Percentiles rank a stretch among this genome's conserved stretches.
phyloP scores from a whole-genome alignment of 2,329 filamentous ascomycete species.

The Aspergillus brunneoviolaceus region DNA sequence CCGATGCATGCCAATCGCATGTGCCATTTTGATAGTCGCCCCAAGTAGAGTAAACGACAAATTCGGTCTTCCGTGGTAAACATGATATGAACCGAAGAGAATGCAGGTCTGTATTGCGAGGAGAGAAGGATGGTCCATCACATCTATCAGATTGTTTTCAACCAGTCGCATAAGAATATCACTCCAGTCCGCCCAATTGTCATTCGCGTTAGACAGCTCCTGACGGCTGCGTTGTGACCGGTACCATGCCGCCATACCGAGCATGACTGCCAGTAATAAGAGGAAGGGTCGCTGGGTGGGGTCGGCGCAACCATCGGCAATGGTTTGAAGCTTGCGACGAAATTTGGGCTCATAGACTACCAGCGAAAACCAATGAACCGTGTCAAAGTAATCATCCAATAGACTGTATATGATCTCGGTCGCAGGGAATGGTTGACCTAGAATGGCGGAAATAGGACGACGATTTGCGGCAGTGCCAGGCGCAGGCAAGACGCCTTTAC shows the following conservation, averaged over 20 bases:
- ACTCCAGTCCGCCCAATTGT: conserved; percentile 19
- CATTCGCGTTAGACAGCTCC: conserved; percentile 14
- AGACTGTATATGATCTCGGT: conserved; percentile 30
- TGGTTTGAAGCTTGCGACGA: conserved; percentile 31
- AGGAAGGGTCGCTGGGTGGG: conserved; percentile 39
- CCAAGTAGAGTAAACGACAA: conserved; percentile 41
- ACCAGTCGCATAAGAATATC: conserved; percentile 23
- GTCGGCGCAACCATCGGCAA: conserved; percentile 36
- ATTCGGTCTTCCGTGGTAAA: conserved; percentile 46
- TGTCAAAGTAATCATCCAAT: conserved; percentile 43
- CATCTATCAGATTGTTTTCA: conserved; percentile 37
- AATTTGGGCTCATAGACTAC: conserved; percentile 46
- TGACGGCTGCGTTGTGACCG: conserved; percentile 23
- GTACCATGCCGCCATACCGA: conserved; percentile 44
- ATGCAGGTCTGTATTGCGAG: conserved; percentile 41
- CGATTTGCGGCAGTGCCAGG: conserved; percentile 16
- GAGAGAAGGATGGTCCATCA: conserved; percentile 44
- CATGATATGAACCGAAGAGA: conserved; percentile 42
- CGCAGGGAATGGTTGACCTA: conserved; percentile 32
- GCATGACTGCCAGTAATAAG: conserved; percentile 37
- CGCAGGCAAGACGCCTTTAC: conserved; percentile 4
- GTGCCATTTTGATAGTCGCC: conserved; percentile 39
- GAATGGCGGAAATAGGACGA: conserved; percentile 25
- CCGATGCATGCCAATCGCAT: conserved; percentile 36
- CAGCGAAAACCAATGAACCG: conserved; percentile 49